Evolutionary conservation across 768 basidiomycete species (phyloP).

Genomic region (Auriscalpium microsporum): DNA sequence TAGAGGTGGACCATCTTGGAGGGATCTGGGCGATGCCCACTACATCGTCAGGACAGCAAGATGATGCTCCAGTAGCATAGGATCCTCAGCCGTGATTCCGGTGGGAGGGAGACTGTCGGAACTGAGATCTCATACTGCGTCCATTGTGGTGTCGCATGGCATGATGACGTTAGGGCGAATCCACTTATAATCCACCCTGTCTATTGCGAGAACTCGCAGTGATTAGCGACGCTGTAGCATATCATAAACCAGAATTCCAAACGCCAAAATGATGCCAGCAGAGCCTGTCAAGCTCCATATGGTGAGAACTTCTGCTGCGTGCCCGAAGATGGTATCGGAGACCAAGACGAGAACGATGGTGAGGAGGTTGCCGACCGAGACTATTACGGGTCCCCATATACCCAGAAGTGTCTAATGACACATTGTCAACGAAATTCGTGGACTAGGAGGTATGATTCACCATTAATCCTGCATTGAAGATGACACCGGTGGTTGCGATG

Average conservation of each 20-base stretch:
- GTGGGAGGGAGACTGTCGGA: no score
- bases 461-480: slow-evolving; percentile 86
- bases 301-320: slow-evolving; percentile 51
- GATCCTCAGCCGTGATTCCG: no score
- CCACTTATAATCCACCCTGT: no score
- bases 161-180: no score
- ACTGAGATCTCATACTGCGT: no score
- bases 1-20: no score
- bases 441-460: slow-evolving; percentile 28
- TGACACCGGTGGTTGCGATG: slow-evolving; percentile 62
- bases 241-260: slow-evolving; percentile 70
- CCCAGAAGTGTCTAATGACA: slow-evolving; percentile 61
- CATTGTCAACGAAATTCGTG: neutral
- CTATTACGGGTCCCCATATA: slow-evolving; percentile 81
- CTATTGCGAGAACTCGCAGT: neutral
- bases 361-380: slow-evolving; percentile 87
- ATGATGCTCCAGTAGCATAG: no score
- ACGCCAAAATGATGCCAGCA: slow-evolving; percentile 72
- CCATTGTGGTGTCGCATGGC: no score
- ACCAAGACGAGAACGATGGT: slow-evolving; percentile 85
- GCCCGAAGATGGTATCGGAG: slow-evolving; percentile 69
- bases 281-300: slow-evolving; percentile 70
- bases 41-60: no score
- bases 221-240: slow-evolving; percentile 33
- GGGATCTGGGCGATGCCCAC: no score